These are phyloP conservation scores for Bjerkandera adusta DNA, from an alignment of 1,284 basidiomycete species.

Conservation along the genomic window DNA sequence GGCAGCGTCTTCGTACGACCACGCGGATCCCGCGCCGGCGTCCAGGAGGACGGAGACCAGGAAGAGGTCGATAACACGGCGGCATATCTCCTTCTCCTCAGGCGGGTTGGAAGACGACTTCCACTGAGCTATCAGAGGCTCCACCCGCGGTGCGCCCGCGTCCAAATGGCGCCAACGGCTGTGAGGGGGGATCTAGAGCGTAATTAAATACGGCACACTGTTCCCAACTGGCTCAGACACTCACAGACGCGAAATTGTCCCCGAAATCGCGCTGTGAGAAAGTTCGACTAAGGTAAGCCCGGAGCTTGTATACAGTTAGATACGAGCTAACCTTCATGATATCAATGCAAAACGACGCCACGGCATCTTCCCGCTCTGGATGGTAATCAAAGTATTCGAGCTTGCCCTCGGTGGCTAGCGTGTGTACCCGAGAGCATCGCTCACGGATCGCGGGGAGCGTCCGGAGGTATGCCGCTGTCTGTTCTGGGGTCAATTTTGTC, in stretches of 20 bases:
- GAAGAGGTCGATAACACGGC: constrained; percentile 86
- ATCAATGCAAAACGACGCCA: constrained; percentile 78
- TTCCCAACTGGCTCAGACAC: too few species aligned
- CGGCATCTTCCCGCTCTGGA: constrained; percentile 67
- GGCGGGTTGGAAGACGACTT: constrained; percentile 42
- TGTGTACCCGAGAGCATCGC: constrained; percentile 77
- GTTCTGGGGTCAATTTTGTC: constrained; percentile 27
- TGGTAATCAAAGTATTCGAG: constrained; percentile 88
- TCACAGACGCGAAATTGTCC: constrained; percentile 59
- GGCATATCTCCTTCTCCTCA: constrained; percentile 60
- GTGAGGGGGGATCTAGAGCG: constrained; percentile 78
- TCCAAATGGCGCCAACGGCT: constrained; percentile 92
- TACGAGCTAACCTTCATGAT: constrained; percentile 70
- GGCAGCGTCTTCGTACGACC: constrained; percentile 72
- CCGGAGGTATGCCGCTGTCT: constrained; percentile 72
- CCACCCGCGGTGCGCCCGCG: constrained; percentile 59
- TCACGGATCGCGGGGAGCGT: constrained; percentile 88
- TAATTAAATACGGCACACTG: too few species aligned
- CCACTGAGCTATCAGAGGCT: constrained; percentile 59
- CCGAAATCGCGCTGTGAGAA: constrained; percentile 76
- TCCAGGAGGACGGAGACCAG: constrained; percentile 92
- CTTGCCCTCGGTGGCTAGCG: constrained; percentile 69
- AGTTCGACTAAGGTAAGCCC: not conserved
- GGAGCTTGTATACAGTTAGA: not conserved
- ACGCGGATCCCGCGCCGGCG: constrained; percentile 86